A percentile compares a stretch with the other conserved stretches of the same genome.
These are phyloP conservation scores for Thelonectria discophora DNA, from an alignment of 2,329 filamentous ascomycete genomes.

Conservation along the genomic window DNA sequence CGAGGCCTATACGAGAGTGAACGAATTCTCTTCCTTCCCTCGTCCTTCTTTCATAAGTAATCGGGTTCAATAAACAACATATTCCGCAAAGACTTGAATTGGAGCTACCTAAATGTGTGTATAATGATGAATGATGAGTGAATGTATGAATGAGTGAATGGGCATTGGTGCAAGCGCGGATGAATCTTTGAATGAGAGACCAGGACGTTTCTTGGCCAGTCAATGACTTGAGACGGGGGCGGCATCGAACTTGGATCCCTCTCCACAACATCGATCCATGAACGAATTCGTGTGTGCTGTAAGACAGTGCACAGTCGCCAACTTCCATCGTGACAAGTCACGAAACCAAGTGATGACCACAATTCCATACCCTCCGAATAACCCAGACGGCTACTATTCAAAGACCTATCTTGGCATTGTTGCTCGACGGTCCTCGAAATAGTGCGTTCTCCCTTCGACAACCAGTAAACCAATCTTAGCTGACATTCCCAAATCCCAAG, in stretches of 20 bases:
- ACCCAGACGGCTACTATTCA: conserved; percentile 15
- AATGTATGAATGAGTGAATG: conserved; percentile 30
- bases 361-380: conserved; percentile 12
- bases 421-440: conserved; percentile 15
- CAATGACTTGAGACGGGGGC: conserved; percentile 3
- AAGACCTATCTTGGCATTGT: conserved; percentile 29
- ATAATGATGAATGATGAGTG: conserved; percentile 31
- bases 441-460: conserved; percentile 13
- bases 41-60: not conserved
- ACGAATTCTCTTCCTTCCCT: no score
- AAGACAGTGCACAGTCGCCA: not conserved
- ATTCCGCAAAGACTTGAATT: conserved; percentile 35
- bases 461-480: conserved; percentile 14
- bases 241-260: conserved; percentile 3
- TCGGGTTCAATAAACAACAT: not conserved
- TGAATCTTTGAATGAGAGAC: conserved; percentile 13
- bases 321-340: not conserved
- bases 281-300: not conserved
- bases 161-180: conserved; percentile 10
- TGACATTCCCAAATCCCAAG: not conserved
- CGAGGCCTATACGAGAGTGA: no score
- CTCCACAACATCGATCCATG: not conserved
- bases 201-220: conserved; percentile 13
- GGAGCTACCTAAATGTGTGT: conserved; percentile 37
- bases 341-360: not conserved